Evolutionary conservation across 257 asterid genomes (phyloP), one percentile per base, ranked within the genome.

Genomic region (Lantana camara): DNA sequence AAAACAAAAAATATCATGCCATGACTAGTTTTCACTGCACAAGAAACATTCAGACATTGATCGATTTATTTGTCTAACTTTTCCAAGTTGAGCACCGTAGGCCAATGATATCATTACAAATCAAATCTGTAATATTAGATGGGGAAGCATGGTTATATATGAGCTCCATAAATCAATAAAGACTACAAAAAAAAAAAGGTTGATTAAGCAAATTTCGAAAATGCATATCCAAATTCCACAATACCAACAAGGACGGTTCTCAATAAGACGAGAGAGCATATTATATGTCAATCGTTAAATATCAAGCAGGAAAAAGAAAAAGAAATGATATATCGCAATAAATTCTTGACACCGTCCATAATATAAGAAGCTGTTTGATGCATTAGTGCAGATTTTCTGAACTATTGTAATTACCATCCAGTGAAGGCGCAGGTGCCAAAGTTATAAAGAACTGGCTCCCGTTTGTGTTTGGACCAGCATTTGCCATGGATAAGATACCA

Each of bases 391-490:
- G 57, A 42, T 13, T 40, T 19, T 19, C 19, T 1, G n/a, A 55
- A 66, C 20, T 71, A 49, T 48, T 35, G 45, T 56, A 44, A 56
- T 69, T 77, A 92, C 98, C 99, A 64, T 94, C 97, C 21, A 94
- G 87, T 42, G 99, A 83, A 15, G 89, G 97, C 0, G 97, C 91
- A 21, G 99, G 97, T 37, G 99, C 95, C 82, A 94, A 74, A 64
- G 99, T 90, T 69, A 94, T 77, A 62, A 94, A 90, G 79, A 94
- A 94, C 79, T 94, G 99, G 80, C 99, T 94, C 32, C 99, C 99
- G 62, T 94, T 94, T 16, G 99, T 88, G 75, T 94, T 84, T 9
- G 99, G 96, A 62, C 99, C 99, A 57, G 99, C 99, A 86, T 90
- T 90, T 19, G 99, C 99, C 99, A 90, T 90, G 73, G 96, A 94